Base-by-base conservation (phyloP, 345 rosid genomes). In the Populus alba region DNA sequence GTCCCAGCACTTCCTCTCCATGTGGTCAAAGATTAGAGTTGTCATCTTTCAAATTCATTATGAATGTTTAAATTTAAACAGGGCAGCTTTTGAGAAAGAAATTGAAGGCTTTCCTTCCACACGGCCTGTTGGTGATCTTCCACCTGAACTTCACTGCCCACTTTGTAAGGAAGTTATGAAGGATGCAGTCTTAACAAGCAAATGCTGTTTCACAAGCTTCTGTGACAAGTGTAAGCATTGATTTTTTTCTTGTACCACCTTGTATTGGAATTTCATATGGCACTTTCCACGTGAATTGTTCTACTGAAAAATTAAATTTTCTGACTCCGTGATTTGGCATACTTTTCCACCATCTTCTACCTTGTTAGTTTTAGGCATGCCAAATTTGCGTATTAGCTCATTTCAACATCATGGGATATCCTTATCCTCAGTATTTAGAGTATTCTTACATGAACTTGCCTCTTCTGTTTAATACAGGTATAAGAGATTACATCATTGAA, bases 11-110 rank as follows among this genome's bases (percentile, higher is more conserved):
- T 66, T 38, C 18, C n/a, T n/a, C 75, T 68, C 41, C 75, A 0
- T 59, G 20, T 79, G 68, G 27, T 81, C 70, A 12, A 45, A 62
- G 11, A 18, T 51, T 6, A n/a, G 37, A 17, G 33, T 33, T 18
- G 66, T 22, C 35, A 11, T 45, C 72, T 10, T 25, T 59, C 69
- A 33, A 66, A 71, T 70, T 68, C 49, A 67, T 74, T 18, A 20
- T 74, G n/a, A 65, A 59, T 7, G 31, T 13, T 45, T 38, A 66
- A 70, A 63, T 33, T 62, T 18, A 25, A 76, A 67, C 85, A 97
- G 98, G 89, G 99, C 93, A 86, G 99, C 97, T 75, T 97, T 97
- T 87, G 99, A 97, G 88, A 97, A 83, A 83, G 98, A 87, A 82
- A 91, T 94, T 79, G 97, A 94, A 82, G 99, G 98, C 63, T 79